These are phyloP conservation scores for Incumbomyces delicatus DNA, from an alignment of 2,329 filamentous ascomycete genomes.

Conservation along the genomic window DNA sequence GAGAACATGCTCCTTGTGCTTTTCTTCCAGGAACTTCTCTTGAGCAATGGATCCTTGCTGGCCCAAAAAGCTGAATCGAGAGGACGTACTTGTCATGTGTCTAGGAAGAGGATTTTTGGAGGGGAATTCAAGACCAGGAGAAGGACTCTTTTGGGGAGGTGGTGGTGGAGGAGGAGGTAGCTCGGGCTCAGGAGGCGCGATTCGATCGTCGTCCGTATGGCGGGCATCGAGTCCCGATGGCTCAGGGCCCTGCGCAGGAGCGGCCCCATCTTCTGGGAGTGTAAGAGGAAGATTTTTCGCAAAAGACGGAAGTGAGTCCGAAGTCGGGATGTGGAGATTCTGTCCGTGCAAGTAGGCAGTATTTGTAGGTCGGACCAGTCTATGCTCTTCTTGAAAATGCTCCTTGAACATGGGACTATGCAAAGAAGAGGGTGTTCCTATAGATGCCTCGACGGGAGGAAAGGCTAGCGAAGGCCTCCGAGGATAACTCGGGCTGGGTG, in stretches of 20 bases:
- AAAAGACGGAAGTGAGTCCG: conserved; percentile 32
- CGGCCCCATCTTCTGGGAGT: conserved; percentile 1
- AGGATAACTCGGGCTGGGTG: conserved; percentile 5
- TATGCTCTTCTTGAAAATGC: conserved; percentile 46
- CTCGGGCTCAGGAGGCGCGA: conserved; percentile 3
- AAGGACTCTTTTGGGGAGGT: conserved; percentile 16
- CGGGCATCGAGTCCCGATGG: conserved; percentile 12
- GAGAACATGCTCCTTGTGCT: conserved; percentile 47
- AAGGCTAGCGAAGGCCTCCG: conserved; percentile 6
- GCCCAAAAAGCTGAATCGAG: conserved; percentile 55
- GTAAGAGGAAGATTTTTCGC: conserved; percentile 32
- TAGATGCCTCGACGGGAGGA: background rate
- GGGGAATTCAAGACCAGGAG: conserved; percentile 16
- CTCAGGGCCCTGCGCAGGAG: conserved; percentile 15
- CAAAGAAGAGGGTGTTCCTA: conserved; percentile 2
- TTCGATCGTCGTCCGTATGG: background rate
- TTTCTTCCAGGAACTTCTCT: conserved; percentile 54
- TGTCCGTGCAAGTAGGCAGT: conserved; percentile 32
- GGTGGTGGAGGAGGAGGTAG: conserved; percentile 16
- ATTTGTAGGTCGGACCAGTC: conserved; percentile 30
- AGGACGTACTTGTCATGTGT: conserved; percentile 48
- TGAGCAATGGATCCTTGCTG: conserved; percentile 49
- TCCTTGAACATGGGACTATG: conserved; percentile 53
- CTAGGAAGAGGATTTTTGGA: conserved; percentile 29
- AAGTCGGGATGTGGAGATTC: conserved; percentile 28